Base-by-base conservation (phyloP, 805 yeast species). In the Ogataea salicorniae region DNA sequence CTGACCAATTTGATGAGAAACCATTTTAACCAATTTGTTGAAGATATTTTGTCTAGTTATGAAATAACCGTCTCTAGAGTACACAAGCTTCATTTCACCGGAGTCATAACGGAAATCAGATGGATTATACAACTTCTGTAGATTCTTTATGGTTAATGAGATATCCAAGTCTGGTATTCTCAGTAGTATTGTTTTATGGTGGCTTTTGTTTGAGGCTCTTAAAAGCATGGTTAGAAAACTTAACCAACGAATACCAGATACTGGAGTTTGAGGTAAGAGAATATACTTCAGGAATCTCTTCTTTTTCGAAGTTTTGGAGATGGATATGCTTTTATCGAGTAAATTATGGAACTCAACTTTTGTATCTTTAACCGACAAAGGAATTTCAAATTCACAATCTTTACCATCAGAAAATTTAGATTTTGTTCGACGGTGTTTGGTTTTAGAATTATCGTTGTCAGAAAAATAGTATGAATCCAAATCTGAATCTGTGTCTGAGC, bases 311-410 rank as follows among this genome's bases (percentile, higher is more conserved):
- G 26, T 48, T 46, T 63, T 67, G 1, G 71, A 71, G 5, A 87
- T 59, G 14, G 79, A 76, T 13, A 91, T 70, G 0, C 94, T 76
- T 57, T 87, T 83, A 58, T 91, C 97, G 34, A 83, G 63, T 0
- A 76, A 63, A 40, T 83, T 87, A 58, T 83, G 87, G 37, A 88
- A 71, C 22, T 67, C 71, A 1, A 84, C 79, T 1, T 62, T 49
- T 37, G 66, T 59, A 41, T 58, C 58, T 17, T 47, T 54, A 45
- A 45, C 52, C 41, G 50, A 58, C 43, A 52, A 48, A 31, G 45
- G 49, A 18, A 58, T 44, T 41, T 57, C 53, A 52, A 56, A 56
- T 23, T 56, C 58, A 37, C 48, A 48, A 4, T 29, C 36, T 34
- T 44, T 36, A 34, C 48, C 23, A 26, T 29, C 39, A 46, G 35